Base-by-base conservation (phyloP, 768 basidiomycete species). In the Neoboletus magnificus region DNA sequence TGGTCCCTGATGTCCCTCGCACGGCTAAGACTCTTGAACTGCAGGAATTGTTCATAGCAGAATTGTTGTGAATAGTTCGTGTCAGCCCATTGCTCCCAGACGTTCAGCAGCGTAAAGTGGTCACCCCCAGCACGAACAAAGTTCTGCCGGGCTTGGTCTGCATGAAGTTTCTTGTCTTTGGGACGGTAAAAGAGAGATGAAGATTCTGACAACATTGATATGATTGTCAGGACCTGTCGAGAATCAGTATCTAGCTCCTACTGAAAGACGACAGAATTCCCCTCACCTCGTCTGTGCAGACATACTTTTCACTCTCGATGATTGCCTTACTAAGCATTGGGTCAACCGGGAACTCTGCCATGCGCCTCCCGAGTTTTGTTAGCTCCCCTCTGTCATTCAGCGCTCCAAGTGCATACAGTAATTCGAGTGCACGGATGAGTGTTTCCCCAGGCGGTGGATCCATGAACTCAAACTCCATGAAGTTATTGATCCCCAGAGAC, bases 81-180 rank as follows among this genome's bases (percentile, higher is more conserved):
- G 59, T 99, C 97, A 20, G 91, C 91, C 97, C 97, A 99, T 67
- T 98, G 95, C 69, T 98, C 95, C 89, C 94, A 98, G 13, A 98
- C 93, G 69, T 98, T 98, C 27, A 99, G 79, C 23, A 99, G 73
- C 7, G 96, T 98, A 69, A 98, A 99, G 74, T 98, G 97, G 66
- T 99, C 97, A 23, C 97, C 97, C 29, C 97, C 96, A 0, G 91
- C 78, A 47, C 93, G 92, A 55, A 95, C 86, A 68, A 99, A 99
- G 69, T 98, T 98, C 71, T 96, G 91, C 54, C 96, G 84, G 5
- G 97, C 97, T 75, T 98, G 94, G 66, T 99, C 96, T 15, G 97
- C 97, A 65, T 98, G 93, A 48, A 94, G 74, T 67, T 93, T 95
- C 78, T 98, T 99, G 77, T 98, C 96, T 75, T 98, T 99, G 2